Base-by-base conservation (phyloP, 257 asterid genomes). In the Haberlea rhodopensis region DNA sequence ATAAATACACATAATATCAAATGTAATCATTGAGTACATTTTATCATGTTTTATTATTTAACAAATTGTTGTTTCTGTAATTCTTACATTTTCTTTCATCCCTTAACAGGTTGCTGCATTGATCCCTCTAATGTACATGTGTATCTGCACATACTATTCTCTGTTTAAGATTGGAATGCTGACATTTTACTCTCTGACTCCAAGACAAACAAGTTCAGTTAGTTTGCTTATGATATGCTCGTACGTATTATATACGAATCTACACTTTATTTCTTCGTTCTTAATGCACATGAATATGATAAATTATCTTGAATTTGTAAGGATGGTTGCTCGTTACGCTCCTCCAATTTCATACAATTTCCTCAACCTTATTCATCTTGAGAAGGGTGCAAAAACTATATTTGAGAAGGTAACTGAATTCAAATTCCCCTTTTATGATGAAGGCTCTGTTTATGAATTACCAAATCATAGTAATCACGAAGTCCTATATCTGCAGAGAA, bases 211-310 rank as follows among this genome's bases (percentile, higher is more conserved):
- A 69, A 90, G 87, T 69, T 80, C 97, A 25, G 97, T 87, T 73
- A 87, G 94, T 80, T 80, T 90, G 90, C 90, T 90, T 49, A 87
- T 87, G 97, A 90, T 90, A 75, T 90, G 96, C 95, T 84, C 95
- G 97, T 87, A 87, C 6, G 91, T 76, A 24, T 71, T 62, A 20
- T 43, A 6, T 24, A 23, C 40, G 20, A 54, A 65, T 25, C 2
- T 40, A 57, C 22, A 40, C 62, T 46, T 15, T 57, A 29, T 19
- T 54, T 59, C 40, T 55, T 75, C 59, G 52, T 67, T 21, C 53
- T 67, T 65, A 27, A 49, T 65, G 20, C 28, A 15, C 34, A 45
- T 43, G 24, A 58, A 53, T 56, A 18, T 54, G 26, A 29, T 28
- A 62, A 27, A 32, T 22, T 59, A 68, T 23, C n/a, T 31, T 62